Percentiles rank a stretch among this genome's conserved stretches.
These are phyloP conservation scores for Sclerotinia sclerotiorum DNA, from an alignment of 2,329 filamentous ascomycete genomes.

Conservation along the genomic window DNA sequence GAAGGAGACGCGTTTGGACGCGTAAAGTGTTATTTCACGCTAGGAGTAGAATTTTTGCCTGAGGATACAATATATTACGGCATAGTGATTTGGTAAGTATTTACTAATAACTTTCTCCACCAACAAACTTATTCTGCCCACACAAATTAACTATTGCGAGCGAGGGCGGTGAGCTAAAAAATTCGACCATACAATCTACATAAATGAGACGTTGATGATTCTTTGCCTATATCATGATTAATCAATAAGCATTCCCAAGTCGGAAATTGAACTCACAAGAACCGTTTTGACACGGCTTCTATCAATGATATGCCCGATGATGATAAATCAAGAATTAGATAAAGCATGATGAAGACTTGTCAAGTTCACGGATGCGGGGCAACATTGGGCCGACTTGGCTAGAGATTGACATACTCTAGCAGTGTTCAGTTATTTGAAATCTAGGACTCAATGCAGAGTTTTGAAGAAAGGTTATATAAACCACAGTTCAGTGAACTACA, in stretches of 20 bases:
- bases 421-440: neutral
- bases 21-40: conserved; percentile 15
- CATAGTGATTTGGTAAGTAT: too few species aligned
- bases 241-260: neutral
- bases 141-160: too few species aligned
- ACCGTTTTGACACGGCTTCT: neutral
- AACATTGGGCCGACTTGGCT: neutral
- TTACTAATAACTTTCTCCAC: too few species aligned
- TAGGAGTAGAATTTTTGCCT: neutral
- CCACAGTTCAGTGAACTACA: neutral
- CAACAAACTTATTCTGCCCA: too few species aligned
- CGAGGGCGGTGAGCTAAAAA: too few species aligned
- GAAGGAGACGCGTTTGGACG: conserved; percentile 18
- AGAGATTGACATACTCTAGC: neutral
- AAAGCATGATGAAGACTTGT: neutral
- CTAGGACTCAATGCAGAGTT: neutral
- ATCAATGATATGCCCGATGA: neutral
- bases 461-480: neutral
- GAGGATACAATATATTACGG: neutral
- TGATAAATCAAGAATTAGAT: too few species aligned
- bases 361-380: neutral
- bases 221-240: neutral
- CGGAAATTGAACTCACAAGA: neutral
- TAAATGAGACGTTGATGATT: too few species aligned
- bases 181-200: too few species aligned